Conservation (phyloP, 1,139 yeast species). For the Geotrichum reessii region DNA sequence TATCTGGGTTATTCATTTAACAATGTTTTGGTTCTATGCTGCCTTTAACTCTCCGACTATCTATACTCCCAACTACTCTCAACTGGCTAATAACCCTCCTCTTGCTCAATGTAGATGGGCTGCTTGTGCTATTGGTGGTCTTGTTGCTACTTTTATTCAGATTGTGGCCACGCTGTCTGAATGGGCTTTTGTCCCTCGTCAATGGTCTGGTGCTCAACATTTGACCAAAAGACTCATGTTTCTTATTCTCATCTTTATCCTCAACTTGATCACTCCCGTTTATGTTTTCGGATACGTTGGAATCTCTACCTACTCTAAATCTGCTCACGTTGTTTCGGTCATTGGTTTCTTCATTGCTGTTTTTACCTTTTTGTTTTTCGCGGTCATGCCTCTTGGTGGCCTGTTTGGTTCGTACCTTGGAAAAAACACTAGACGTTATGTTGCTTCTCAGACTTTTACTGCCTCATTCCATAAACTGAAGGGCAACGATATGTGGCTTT, state of each 20-base stretch:
- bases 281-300: constrained; percentile 77
- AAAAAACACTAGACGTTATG: constrained; percentile 80
- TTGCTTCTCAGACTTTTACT: constrained; percentile 93
- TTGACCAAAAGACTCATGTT: constrained; percentile 81
- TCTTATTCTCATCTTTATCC: constrained; percentile 55
- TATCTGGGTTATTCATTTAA: constrained; percentile 91
- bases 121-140: constrained; percentile 87
- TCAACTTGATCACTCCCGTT: constrained; percentile 81
- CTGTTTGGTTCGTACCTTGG: constrained; percentile 83
- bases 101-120: constrained; percentile 88
- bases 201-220: constrained; percentile 99
- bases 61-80: constrained; percentile 81
- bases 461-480: constrained; percentile 76
- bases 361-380: constrained; percentile 75
- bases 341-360: constrained; percentile 88
- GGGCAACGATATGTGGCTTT: constrained; percentile 95
- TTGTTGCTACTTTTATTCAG: constrained; percentile 75
- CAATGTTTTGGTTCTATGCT: constrained; percentile 89
- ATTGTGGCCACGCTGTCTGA: constrained; percentile 83
- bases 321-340: constrained; percentile 77
- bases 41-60: constrained; percentile 89
- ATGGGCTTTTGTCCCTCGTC: constrained; percentile 95
- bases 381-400: constrained; percentile 96
- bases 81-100: constrained; percentile 78
- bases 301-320: constrained; percentile 56